phyloP scores from a whole-genome alignment of 208 protist species.

The Novymonas esmeraldas region DNA sequence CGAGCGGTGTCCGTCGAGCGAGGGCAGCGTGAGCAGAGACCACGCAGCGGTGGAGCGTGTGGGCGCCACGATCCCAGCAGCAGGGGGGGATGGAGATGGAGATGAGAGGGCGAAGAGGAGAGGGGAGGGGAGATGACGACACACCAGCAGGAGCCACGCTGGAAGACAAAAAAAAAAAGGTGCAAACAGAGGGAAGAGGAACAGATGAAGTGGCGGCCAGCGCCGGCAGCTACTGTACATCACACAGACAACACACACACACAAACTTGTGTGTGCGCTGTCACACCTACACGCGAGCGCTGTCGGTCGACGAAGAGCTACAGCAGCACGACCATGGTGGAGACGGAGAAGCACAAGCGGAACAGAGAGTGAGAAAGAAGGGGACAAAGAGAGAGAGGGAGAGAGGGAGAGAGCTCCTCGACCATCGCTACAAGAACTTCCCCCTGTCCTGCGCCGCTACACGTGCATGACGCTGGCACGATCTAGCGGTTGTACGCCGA shows the following conservation, averaged over 20 bases:
- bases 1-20: no score
- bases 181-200: neutral
- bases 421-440: no score
- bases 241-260: neutral
- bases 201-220: no score
- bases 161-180: neutral
- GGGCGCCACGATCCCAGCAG: no score
- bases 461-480: conserved; percentile 47
- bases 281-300: neutral
- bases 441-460: neutral
- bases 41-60: no score
- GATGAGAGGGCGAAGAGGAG: no score
- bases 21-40: no score
- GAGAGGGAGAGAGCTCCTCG: neutral
- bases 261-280: no score
- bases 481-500: conserved; percentile 53
- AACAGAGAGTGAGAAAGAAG: neutral
- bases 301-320: no score
- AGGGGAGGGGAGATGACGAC: no score
- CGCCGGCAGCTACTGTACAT: conserved; percentile 6
- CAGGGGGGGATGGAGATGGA: no score
- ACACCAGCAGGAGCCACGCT: no score
- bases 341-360: neutral
- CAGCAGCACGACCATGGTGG: neutral
- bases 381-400: neutral